Base-by-base conservation (phyloP, 73 alveolate species). In the Paramecium bursaria region DNA sequence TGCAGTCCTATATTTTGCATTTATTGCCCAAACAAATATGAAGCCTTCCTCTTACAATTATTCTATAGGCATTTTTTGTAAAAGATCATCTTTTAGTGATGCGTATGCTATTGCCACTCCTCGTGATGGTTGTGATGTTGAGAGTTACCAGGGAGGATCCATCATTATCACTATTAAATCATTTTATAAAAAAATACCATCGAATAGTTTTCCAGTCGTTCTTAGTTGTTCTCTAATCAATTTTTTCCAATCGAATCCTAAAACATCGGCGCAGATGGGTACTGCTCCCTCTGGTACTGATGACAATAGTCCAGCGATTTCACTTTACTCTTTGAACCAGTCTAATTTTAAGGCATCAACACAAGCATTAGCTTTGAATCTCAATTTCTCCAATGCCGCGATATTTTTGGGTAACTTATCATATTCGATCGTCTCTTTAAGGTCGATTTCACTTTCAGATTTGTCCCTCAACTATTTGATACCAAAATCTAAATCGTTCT, bases 121-220 rank as follows among this genome's bases (percentile, higher is more conserved):
- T 77, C 95, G 86, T 0, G 94, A 80, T 13, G 96, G 95, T 74
- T 75, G 55, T 17, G 95, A 87, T 13, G 94, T 79, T 26, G 96
- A 85, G 25, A 92, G 87, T 48, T 92, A 53, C 98, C 98, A 93
- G 17, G 98, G 98, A 1, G 98, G 98, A 85, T 93, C 98, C 90
- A 93, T 91, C 91, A 93, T 89, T 15, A 93, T 87, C 9, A 92
- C 98, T 67, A 3, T 4, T 25, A 19, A 25, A 3, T 39, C 44
- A 25, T 3, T 35, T 19, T 67, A 33, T 19, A 0, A 42, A 14
- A 0, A 31, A 39, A 9, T 67, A 67, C 82, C 82, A 80, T 93
- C 98, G 74, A 92, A 93, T 19, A 82, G 74, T 75, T 91, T 86
- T 42, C 93, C 92, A 22, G 90, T 87, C 21, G 85, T 47, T 15